phyloP scores from a whole-genome alignment of 345 rosid species.

The Murraya paniculata region DNA sequence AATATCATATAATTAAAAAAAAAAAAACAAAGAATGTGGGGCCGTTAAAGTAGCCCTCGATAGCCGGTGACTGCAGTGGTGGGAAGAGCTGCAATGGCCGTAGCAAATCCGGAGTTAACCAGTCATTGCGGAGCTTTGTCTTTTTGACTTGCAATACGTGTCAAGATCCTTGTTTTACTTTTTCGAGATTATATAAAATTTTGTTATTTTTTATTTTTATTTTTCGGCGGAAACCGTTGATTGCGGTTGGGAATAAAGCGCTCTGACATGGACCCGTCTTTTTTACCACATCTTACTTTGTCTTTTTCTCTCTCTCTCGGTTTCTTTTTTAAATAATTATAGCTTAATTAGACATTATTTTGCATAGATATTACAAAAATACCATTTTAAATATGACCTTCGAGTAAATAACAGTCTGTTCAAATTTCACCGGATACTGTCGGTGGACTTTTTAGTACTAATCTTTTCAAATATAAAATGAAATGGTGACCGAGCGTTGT shows the following conservation, averaged over 20 bases:
- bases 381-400: not conserved
- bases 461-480: conserved; percentile 12
- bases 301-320: conserved; percentile 20
- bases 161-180: conserved; percentile 4
- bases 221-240: conserved; percentile 81
- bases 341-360: not conserved
- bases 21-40: not conserved
- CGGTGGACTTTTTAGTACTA: conserved; percentile 31
- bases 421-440: conserved; percentile 32
- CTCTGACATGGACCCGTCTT: conserved; percentile 49
- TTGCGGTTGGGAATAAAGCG: conserved; percentile 91
- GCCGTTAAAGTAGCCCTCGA: conserved; percentile 7
- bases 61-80: conserved; percentile 9
- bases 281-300: conserved; percentile 48
- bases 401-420: not conserved
- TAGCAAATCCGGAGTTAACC: conserved; percentile 54
- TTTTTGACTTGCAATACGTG: conserved; percentile 43
- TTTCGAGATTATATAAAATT: not conserved
- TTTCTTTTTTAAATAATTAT: not conserved
- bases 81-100: conserved; percentile 39
- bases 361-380: not conserved
- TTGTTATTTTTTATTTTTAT: conserved; percentile 18
- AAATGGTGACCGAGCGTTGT: conserved; percentile 9
- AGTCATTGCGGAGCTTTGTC: conserved; percentile 51
- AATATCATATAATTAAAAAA: no score